Percentiles rank a stretch among this genome's conserved stretches.
phyloP scores from a whole-genome alignment of 2,329 filamentous ascomycete species.

The Aspergillus oerlinghausenensis region DNA sequence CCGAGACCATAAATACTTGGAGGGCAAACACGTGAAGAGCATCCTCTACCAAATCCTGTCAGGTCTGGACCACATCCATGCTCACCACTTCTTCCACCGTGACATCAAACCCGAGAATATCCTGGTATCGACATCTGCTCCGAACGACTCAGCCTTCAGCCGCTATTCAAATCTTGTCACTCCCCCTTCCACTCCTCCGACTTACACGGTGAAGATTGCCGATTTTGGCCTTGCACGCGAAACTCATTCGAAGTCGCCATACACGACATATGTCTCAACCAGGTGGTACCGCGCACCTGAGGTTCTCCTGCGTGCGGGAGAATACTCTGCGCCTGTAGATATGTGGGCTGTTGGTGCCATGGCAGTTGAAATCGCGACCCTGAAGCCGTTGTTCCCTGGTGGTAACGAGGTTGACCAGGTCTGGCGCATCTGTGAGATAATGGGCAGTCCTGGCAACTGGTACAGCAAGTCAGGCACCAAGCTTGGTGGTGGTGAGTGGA shows the following conservation, averaged over 20 bases:
- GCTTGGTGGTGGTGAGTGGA: conserved; percentile 95
- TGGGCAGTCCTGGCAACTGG: conserved; percentile 98
- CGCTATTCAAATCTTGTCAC: conserved; percentile 91
- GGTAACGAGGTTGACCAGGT: conserved; percentile 99
- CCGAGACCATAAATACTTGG: conserved; percentile 88
- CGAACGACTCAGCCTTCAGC: conserved; percentile 84
- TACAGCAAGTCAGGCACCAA: conserved; percentile 83
- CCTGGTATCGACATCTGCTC: conserved; percentile 82
- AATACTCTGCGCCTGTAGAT: conserved; percentile 96
- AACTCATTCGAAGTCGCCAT: conserved; percentile 91
- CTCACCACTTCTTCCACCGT: conserved; percentile 95
- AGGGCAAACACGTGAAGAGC: conserved; percentile 90
- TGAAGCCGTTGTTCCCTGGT: conserved; percentile 95
- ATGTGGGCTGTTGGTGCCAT: conserved; percentile 99
- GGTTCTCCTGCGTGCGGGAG: conserved; percentile 84
- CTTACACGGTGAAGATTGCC: conserved; percentile 96
- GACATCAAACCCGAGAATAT: conserved; percentile 99
- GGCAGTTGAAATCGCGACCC: conserved; percentile 93
- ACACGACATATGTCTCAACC: conserved; percentile 97
- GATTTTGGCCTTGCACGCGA: conserved; percentile 97
- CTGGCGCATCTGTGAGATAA: conserved; percentile 97
- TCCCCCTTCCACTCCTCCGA: conserved; percentile 86
- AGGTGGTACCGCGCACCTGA: conserved; percentile 94
- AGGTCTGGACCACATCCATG: conserved; percentile 94
- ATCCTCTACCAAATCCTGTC: conserved; percentile 96